Conservation (phyloP, 345 rosid genomes). For the Xanthoceras sorbifolium region DNA sequence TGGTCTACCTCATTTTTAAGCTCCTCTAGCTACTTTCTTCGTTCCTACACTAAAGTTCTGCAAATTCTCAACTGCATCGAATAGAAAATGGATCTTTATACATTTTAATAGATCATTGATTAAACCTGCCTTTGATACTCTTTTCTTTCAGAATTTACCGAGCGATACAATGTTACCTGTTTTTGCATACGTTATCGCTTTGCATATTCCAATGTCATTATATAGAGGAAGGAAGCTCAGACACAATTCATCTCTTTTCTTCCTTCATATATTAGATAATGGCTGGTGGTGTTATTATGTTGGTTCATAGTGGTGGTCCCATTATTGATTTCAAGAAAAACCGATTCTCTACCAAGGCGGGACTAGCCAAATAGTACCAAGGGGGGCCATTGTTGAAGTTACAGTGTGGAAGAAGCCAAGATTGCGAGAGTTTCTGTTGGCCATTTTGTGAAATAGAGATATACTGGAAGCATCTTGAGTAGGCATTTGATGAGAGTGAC, state of each 20-base stretch:
- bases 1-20: not conserved
- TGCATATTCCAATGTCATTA: not conserved
- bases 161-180: not conserved
- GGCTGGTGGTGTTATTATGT: conserved; percentile 33
- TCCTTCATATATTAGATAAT: conserved; percentile 16
- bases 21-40: not conserved
- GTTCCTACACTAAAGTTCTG: not conserved
- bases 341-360: conserved; percentile 31
- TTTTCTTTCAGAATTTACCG: not conserved
- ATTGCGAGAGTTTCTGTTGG: conserved; percentile 36
- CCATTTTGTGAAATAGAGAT: conserved; percentile 45
- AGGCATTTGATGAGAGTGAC: conserved; percentile 51
- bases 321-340: conserved; percentile 23
- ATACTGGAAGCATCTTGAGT: conserved; percentile 37
- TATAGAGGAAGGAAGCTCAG: not conserved
- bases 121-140: not conserved
- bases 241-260: not conserved
- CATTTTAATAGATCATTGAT: not conserved
- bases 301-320: conserved; percentile 26
- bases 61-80: not conserved
- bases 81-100: not conserved
- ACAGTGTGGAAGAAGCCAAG: conserved; percentile 25
- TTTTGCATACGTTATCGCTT: conserved; percentile 3
- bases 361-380: no score
- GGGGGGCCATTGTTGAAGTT: conserved; percentile 36